phyloP scores from a whole-genome alignment of 2,329 filamentous ascomycete genomes.

The Nemania sp. region DNA sequence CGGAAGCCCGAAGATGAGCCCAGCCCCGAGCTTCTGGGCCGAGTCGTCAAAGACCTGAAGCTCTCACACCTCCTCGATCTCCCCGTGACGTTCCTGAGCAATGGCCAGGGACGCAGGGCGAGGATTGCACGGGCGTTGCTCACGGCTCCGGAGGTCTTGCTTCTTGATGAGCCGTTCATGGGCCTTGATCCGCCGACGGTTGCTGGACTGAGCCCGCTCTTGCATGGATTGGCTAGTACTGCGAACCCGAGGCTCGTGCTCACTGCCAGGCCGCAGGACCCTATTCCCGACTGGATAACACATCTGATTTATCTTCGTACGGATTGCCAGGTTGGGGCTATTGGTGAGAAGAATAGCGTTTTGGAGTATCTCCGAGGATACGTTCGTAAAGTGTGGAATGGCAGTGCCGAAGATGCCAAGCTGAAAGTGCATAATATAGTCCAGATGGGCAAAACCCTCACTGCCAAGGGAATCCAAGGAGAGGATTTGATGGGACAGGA shows the following conservation, averaged over 20 bases:
- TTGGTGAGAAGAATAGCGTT: constrained; percentile 68
- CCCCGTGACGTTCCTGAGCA: constrained; percentile 87
- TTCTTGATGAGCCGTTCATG: constrained; percentile 96
- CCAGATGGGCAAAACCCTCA: constrained; percentile 55
- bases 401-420: constrained; percentile 50
- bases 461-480: constrained; percentile 44
- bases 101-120: constrained; percentile 86
- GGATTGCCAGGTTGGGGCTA: constrained; percentile 64
- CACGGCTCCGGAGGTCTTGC: constrained; percentile 74
- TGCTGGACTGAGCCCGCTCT: constrained; percentile 68
- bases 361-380: constrained; percentile 56
- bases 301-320: constrained; percentile 75
- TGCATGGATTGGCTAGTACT: constrained; percentile 68
- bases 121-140: constrained; percentile 87
- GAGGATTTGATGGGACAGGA: constrained; percentile 40
- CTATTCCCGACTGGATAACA: constrained; percentile 86
- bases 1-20: constrained; percentile 49
- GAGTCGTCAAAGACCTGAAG: constrained; percentile 70
- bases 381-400: constrained; percentile 50
- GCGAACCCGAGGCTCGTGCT: constrained; percentile 74
- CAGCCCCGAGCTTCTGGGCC: constrained; percentile 56
- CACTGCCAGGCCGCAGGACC: constrained; percentile 81
- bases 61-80: constrained; percentile 72
- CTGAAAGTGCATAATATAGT: constrained; percentile 52
- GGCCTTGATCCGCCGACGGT: constrained; percentile 87